Base-by-base conservation (phyloP, 2,329 filamentous ascomycete genomes). In the Aspergillus novofumigatus region DNA sequence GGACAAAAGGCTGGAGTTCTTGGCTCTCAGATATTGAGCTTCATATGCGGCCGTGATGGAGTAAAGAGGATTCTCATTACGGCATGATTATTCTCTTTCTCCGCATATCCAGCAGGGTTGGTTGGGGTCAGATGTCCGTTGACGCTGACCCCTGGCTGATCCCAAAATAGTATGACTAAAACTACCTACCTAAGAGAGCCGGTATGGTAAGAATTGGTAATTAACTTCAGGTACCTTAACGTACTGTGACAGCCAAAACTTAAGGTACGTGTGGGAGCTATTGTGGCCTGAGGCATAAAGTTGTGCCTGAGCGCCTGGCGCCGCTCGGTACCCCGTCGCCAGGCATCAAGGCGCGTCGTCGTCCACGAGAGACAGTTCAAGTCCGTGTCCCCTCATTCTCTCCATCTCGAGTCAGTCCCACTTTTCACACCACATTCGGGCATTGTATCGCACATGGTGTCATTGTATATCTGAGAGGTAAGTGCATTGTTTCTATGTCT, bases 291-390 rank as follows among this genome's bases (percentile, higher is more conserved):
- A 59, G 60, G 58, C 53, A 51, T 3, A 5, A 51, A 49, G 53
- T 38, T 48, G 54, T 17, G 32, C 32, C 44, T 47, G 21, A 23
- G 20, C 26, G 44, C 44, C 44, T 47, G 44, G 10, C 21, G 44
- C 21, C 14, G n/a, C 29, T 4, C 9, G 9, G 28, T 11, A 11
- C 10, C 26, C n/a, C 51, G 56, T 53, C 53, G 45, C 54, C 59
- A 64, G 62, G 62, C 62, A 64, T 49, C 55, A 54, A 63, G 53
- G 59, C 61, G 62, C 62, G 62, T 64, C 58, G 62, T 64, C 58
- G 58, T 62, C 49, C 54, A 47, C 21, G 23, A 47, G 44, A 47
- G 42, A 44, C 41, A 21, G 42, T 45, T 47, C 20, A 25, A 47
- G 17, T 47, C 44, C 44, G 21, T 47, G 44, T 47, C 44, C 48